phyloP scores from a whole-genome alignment of 257 asterid species.

The Solanum sejunctum region DNA sequence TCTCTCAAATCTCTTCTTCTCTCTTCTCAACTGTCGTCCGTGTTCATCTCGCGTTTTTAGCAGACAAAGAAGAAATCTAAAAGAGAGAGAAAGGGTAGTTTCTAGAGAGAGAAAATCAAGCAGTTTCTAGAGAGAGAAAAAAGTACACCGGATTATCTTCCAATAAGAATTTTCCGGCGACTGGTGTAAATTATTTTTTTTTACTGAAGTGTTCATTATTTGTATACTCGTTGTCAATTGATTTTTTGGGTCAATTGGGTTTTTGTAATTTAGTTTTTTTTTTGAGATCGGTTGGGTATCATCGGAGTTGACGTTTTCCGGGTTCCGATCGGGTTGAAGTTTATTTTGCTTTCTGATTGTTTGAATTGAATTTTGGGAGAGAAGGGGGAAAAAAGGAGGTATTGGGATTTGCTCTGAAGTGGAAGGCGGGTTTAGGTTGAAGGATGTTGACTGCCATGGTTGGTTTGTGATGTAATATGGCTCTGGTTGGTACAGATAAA shows the following conservation, averaged over 20 bases:
- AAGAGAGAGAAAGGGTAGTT: neutral
- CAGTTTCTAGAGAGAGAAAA: slow-evolving; percentile 7
- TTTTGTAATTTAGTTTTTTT: neutral
- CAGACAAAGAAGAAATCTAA: slow-evolving; percentile 12
- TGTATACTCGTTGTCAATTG: slow-evolving; percentile 5
- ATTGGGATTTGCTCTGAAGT: neutral
- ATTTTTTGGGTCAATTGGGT: neutral
- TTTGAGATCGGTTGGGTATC: neutral
- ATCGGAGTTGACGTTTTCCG: neutral
- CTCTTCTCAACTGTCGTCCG: slow-evolving; percentile 66
- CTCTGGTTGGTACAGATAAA: slow-evolving; percentile 18
- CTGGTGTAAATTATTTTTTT: neutral
- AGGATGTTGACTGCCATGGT: slow-evolving; percentile 16
- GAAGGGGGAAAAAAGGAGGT: neutral
- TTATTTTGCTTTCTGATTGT: neutral
- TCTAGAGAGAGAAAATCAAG: neutral
- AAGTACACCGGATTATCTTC: neutral
- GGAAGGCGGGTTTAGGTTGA: slow-evolving; percentile 4
- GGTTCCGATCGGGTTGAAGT: neutral
- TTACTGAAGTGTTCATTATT: neutral
- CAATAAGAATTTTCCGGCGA: neutral
- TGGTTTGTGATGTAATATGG: slow-evolving; percentile 61
- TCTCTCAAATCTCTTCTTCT: neutral
- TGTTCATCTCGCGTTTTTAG: slow-evolving; percentile 75
- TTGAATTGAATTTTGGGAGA: neutral